Base-by-base conservation (phyloP, 2,329 filamentous ascomycete genomes). In the Xylaria sp. region DNA sequence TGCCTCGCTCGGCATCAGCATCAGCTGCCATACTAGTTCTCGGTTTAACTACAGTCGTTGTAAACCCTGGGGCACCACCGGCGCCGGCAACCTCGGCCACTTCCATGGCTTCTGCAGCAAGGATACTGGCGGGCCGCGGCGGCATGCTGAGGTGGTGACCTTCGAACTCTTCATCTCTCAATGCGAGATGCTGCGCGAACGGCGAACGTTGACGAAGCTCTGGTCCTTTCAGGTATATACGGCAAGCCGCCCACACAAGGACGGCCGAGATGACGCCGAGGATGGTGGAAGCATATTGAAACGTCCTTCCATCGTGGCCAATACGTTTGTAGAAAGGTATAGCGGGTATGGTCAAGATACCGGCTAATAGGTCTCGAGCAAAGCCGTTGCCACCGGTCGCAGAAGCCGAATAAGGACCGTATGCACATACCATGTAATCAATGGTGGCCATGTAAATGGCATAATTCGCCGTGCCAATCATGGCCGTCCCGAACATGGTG, bases 361-460 rank as follows among this genome's bases (percentile, higher is more conserved):
- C 85, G 37, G 86, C 85, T 30, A 88, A 74, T 69, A 88, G 82
- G 65, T 88, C 85, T 65, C 86, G 79, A 39, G 84, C 79, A 74
- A 85, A 86, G 16, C 84, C 86, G 66, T 89, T 88, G 16, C 86
- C 85, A 52, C 85, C 86, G 0, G 84, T 87, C 0, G 86, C 86
- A 1, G 83, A 87, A 9, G 86, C 85, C 2, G 85, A 83, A 71
- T 86, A 88, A 0, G 81, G 81, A 0, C 85, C 85, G 66, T 89
- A 89, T 4, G 85, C 84, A 61, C 82, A 85, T 61, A 88, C 83
- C 80, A 87, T 85, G 69, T 87, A 87, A 67, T 87, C 84, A 63
- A 88, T 86, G 1, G 83, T 86, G 19, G 84, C 83, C 80, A 87
- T 86, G 73, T 88, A 87, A 59, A 86, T 86, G 35, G 76, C 72